phyloP scores from a whole-genome alignment of 495 filamentous ascomycete species.

The Trichoderma asperelloides region DNA sequence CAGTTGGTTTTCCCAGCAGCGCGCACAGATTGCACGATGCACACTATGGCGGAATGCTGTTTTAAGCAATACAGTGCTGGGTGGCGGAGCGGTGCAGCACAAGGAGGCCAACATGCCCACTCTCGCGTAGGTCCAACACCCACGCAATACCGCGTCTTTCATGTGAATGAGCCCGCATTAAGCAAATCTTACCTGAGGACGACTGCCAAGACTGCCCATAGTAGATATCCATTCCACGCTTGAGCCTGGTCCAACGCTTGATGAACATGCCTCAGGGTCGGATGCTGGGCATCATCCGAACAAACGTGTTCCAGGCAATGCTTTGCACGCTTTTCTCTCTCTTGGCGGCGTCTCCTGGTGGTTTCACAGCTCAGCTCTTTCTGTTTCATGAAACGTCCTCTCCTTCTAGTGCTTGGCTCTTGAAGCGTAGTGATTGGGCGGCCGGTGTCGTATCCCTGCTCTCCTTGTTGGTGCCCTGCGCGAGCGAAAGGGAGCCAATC shows the following conservation, averaged over 20 bases:
- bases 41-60: too few relatives aligned
- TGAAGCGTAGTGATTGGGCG: not conserved
- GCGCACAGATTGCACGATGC: too few relatives aligned
- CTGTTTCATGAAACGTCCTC: slow-evolving; percentile 1
- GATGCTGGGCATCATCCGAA: not conserved
- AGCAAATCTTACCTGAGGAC: too few relatives aligned
- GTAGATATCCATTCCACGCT: not conserved
- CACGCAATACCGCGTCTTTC: too few relatives aligned
- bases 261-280: too few relatives aligned
- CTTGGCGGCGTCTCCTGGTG: not conserved
- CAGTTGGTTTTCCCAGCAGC: too few relatives aligned
- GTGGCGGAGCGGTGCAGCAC: too few relatives aligned
- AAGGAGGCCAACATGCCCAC: too few relatives aligned
- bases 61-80: too few relatives aligned
- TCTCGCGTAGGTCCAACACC: too few relatives aligned
- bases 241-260: not conserved
- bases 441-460: not conserved
- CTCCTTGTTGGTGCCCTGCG: not conserved
- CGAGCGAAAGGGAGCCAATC: slow-evolving; percentile 2
- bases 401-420: not conserved
- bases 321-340: not conserved
- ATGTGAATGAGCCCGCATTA: too few relatives aligned
- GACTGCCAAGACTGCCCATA: too few relatives aligned
- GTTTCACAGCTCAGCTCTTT: slow-evolving; percentile 3
- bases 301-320: not conserved